Evolutionary conservation across 2,329 filamentous ascomycete species (phyloP).

Genomic region (Acephala macrosclerotiorum): DNA sequence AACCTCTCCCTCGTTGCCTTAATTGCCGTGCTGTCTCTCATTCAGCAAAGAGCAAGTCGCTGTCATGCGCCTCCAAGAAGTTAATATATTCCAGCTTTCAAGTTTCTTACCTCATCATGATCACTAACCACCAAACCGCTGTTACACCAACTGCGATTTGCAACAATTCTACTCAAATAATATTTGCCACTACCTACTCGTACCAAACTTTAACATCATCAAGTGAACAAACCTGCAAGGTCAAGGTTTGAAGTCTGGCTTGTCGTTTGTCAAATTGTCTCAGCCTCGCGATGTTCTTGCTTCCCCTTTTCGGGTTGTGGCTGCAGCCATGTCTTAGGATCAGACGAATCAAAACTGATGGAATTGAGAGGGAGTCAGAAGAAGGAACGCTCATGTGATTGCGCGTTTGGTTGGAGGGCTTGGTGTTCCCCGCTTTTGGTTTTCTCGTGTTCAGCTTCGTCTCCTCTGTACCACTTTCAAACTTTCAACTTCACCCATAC

Average conservation of each 20-base stretch:
- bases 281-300: not conserved
- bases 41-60: not conserved
- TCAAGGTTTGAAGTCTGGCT: not conserved
- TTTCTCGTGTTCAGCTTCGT: no score
- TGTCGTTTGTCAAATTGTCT: slow-evolving; percentile 3
- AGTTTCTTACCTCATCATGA: not conserved
- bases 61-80: no score
- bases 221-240: not conserved
- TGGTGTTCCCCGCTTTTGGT: not conserved
- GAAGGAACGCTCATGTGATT: not conserved
- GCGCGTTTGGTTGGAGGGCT: not conserved
- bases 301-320: not conserved
- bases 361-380: not conserved
- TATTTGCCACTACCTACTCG: not conserved
- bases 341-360: not conserved
- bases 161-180: slow-evolving; percentile 10
- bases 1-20: not conserved
- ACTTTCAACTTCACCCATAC: not conserved
- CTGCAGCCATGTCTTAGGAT: not conserved
- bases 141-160: slow-evolving; percentile 20
- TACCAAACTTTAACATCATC: not conserved
- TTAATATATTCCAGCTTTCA: not conserved
- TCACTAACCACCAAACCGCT: not conserved
- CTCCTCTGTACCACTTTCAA: no score
- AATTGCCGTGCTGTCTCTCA: not conserved